These are phyloP conservation scores for Moringa oleifera DNA, from an alignment of 345 rosid genomes.

Conservation along the genomic window DNA sequence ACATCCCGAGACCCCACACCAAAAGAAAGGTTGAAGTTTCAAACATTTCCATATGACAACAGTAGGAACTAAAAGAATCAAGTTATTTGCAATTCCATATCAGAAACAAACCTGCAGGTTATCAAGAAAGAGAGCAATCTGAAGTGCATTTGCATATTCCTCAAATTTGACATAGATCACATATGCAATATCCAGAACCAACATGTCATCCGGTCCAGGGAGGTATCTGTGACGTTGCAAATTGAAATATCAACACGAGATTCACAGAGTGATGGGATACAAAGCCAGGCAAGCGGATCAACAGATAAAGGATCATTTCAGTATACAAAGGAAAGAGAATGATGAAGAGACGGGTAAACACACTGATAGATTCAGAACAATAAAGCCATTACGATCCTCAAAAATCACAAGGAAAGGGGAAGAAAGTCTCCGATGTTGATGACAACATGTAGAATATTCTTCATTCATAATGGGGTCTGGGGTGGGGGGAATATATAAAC, in stretches of 20 bases:
- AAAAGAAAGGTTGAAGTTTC: not conserved
- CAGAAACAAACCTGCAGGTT: slow-evolving; percentile 62
- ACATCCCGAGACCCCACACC: not conserved
- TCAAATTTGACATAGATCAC: slow-evolving; percentile 67
- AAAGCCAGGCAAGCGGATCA: too few species aligned
- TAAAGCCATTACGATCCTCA: too few species aligned
- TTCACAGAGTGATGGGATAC: too few species aligned
- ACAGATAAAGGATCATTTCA: too few species aligned
- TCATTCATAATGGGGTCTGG: too few species aligned
- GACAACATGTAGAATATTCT: too few species aligned
- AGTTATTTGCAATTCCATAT: not conserved
- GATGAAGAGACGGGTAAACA: too few species aligned
- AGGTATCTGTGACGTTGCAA: slow-evolving; percentile 55
- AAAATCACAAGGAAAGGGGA: too few species aligned
- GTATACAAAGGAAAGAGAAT: too few species aligned
- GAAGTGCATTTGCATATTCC: slow-evolving; percentile 75
- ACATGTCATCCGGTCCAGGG: slow-evolving; percentile 86
- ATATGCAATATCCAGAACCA: slow-evolving; percentile 72
- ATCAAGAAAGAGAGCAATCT: slow-evolving; percentile 76
- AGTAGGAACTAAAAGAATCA: not conserved
- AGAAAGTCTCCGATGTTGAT: too few species aligned
- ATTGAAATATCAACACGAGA: slow-evolving; percentile 15
- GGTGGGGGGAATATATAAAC: too few species aligned
- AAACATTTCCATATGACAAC: not conserved
- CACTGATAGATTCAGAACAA: too few species aligned